phyloP scores from a whole-genome alignment of 306 rosid species.

The Sesbania bispinosa region DNA sequence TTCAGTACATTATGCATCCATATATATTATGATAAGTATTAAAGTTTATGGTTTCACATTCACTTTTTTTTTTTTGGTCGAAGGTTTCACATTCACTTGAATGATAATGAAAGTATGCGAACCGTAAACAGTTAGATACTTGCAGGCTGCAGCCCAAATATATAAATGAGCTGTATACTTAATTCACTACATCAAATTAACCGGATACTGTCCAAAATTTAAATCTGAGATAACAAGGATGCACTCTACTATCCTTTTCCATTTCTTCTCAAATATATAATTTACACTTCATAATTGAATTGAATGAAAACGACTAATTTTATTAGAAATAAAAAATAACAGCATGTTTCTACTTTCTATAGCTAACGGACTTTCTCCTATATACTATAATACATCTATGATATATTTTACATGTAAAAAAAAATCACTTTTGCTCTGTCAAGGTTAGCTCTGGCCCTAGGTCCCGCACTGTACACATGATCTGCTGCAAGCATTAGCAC shows the following conservation, averaged over 20 bases:
- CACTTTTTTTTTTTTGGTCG: no score
- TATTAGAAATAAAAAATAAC: background rate
- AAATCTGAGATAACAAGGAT: background rate
- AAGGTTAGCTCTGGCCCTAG: constrained; percentile 20
- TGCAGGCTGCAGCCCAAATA: no score
- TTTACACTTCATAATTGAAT: background rate
- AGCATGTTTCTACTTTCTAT: constrained; percentile 1
- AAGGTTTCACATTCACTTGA: no score
- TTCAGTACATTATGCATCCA: background rate
- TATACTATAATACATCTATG: constrained; percentile 10
- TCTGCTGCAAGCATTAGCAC: constrained; percentile 17
- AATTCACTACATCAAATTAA: background rate
- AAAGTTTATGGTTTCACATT: background rate
- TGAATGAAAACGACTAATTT: constrained; percentile 9
- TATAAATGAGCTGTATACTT: background rate
- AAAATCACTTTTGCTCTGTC: background rate
- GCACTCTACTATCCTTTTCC: background rate
- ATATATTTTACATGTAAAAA: constrained; percentile 9
- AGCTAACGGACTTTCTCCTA: background rate
- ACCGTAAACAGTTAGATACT: background rate
- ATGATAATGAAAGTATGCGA: background rate
- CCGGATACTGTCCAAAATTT: background rate
- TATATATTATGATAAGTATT: no score
- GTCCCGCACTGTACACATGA: constrained; percentile 33
- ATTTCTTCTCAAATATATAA: background rate